phyloP scores from a whole-genome alignment of 2,329 filamentous ascomycete genomes.

The Verticillium nubilum region DNA sequence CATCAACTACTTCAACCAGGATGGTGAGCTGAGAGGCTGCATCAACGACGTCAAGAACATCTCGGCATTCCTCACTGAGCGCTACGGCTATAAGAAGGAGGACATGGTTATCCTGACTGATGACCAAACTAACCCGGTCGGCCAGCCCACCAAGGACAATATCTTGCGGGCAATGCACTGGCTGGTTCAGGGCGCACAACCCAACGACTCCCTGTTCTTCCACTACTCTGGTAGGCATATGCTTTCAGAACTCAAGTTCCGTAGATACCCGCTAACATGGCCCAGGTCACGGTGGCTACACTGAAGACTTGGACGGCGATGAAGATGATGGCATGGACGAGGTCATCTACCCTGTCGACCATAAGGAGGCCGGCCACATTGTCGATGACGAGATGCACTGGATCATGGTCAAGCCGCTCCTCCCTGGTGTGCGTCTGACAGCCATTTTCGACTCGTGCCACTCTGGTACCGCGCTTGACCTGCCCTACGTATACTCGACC shows the following conservation, averaged over 20 bases:
- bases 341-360: constrained; percentile 80
- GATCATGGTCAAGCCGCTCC: constrained; percentile 59
- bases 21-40: constrained; percentile 84
- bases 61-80: constrained; percentile 81
- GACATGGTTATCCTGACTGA: constrained; percentile 97
- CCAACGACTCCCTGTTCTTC: constrained; percentile 95
- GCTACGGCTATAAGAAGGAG: constrained; percentile 88
- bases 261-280: neutral
- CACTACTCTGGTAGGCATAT: constrained; percentile 76
- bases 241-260: constrained; percentile 2
- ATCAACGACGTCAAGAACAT: constrained; percentile 99
- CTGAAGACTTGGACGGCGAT: constrained; percentile 71
- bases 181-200: constrained; percentile 87
- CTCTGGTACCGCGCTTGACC: constrained; percentile 59
- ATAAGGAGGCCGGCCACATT: constrained; percentile 72
- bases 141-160: constrained; percentile 92
- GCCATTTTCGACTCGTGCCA: constrained; percentile 64
- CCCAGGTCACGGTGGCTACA: constrained; percentile 73
- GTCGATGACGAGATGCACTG: constrained; percentile 79
- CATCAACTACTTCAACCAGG: constrained; percentile 94
- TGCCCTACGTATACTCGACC: constrained; percentile 65
- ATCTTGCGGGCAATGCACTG: constrained; percentile 96
- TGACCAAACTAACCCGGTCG: constrained; percentile 96
- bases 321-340: constrained; percentile 80
- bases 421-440: constrained; percentile 52